Percentiles rank a stretch among this genome's conserved stretches.
phyloP scores from a whole-genome alignment of 202 grass and related monocot genomes.

The Setaria viridis region DNA sequence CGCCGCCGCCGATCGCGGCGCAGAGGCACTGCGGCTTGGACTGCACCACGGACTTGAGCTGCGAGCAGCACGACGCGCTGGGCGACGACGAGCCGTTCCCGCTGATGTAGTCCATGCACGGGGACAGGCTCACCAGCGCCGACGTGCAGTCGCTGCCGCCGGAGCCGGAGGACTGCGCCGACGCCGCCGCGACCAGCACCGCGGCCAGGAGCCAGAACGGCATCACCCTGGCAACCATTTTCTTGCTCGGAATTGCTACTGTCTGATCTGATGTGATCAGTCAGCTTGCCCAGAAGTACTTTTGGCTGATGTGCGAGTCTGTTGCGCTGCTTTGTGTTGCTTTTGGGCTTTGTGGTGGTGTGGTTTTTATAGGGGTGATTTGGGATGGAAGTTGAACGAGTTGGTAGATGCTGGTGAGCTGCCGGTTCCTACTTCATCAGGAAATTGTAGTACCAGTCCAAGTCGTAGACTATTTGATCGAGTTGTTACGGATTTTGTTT shows the following conservation, averaged over 20 bases:
- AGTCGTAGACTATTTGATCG: not conserved
- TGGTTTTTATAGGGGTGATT: conserved; percentile 47
- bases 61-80: conserved; percentile 49
- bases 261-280: not conserved
- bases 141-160: conserved; percentile 47
- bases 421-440: conserved; percentile 38
- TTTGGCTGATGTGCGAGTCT: not conserved
- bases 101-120: conserved; percentile 68
- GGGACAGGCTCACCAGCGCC: conserved; percentile 59
- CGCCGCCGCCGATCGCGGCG: conserved; percentile 40
- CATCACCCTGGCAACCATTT: conserved; percentile 33
- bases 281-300: not conserved
- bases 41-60: conserved; percentile 54
- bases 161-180: conserved; percentile 47
- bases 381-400: conserved; percentile 20
- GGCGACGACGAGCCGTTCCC: conserved; percentile 53
- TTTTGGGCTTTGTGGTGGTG: not conserved
- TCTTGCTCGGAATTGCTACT: not conserved
- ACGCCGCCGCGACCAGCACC: conserved; percentile 9
- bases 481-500: not conserved
- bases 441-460: not conserved
- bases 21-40: conserved; percentile 62
- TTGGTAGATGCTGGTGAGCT: conserved; percentile 49
- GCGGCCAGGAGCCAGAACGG: conserved; percentile 7
- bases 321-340: not conserved